Evolutionary conservation across 2,329 filamentous ascomycete species (phyloP).

Genomic region (Sporothrix pallida): DNA sequence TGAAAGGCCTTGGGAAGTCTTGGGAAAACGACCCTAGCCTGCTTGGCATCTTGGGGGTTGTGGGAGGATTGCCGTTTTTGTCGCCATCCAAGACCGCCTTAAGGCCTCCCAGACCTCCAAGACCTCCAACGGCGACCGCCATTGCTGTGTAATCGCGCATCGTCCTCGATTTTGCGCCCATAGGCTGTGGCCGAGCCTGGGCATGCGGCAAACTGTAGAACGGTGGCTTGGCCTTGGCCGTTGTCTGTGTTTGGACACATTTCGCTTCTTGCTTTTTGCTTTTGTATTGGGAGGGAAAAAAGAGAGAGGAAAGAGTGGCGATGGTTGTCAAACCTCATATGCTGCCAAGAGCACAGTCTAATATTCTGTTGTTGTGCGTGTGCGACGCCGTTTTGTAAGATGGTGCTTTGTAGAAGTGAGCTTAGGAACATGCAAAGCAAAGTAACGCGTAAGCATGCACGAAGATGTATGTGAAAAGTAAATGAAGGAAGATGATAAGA

Average conservation of each 20-base stretch:
- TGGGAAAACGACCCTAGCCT: not conserved
- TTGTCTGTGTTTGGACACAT: not conserved
- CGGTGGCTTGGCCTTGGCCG: not conserved
- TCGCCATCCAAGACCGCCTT: too few species aligned
- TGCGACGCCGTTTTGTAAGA: not conserved
- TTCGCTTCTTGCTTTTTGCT: not conserved
- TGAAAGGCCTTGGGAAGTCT: not conserved
- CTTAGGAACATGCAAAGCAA: not conserved
- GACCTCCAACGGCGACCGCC: not conserved
- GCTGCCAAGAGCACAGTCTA: conserved; percentile 13
- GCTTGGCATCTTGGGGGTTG: not conserved
- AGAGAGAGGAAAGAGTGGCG: not conserved
- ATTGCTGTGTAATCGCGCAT: conserved; percentile 2
- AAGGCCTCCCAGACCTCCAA: too few species aligned
- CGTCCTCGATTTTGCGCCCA: too few species aligned
- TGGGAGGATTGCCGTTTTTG: not conserved
- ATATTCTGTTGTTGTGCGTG: not conserved
- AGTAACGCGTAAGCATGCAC: not conserved
- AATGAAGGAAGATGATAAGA: not conserved
- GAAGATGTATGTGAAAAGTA: not conserved
- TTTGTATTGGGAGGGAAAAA: too few species aligned
- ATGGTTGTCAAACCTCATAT: conserved; percentile 17
- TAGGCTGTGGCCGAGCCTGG: not conserved
- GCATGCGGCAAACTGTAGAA: not conserved
- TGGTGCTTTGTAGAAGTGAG: not conserved